Percentiles rank a stretch among this genome's conserved stretches.
phyloP scores from a whole-genome alignment of 371 early-diverging fungal genomes.

The Rhizopus microsporus region DNA sequence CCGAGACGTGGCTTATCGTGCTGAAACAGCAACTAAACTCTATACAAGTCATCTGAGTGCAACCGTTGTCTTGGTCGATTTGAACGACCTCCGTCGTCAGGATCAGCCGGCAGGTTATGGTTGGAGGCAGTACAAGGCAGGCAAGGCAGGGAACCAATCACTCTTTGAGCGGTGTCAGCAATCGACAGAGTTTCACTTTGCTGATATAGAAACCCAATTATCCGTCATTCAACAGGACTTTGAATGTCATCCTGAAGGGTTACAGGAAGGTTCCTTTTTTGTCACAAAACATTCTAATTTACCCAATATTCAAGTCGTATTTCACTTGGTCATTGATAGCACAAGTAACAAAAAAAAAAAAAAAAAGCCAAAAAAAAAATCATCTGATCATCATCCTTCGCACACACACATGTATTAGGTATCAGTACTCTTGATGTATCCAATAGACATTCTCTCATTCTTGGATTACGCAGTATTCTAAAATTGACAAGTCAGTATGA shows the following conservation, averaged over 20 bases:
- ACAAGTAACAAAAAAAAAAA: constrained; percentile 39
- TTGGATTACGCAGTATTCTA: constrained; percentile 68
- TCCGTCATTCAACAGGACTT: constrained; percentile 56
- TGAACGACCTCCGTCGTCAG: constrained; percentile 44
- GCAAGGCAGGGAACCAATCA: constrained; percentile 66
- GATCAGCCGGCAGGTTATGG: constrained; percentile 23
- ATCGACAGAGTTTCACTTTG: constrained; percentile 80
- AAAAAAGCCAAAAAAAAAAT: neutral
- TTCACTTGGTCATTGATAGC: constrained; percentile 65
- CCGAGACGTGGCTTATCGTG: constrained; percentile 64
- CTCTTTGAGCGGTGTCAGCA: constrained; percentile 68
- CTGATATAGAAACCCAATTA: constrained; percentile 68
- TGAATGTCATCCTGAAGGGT: constrained; percentile 22
- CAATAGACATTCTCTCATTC: constrained; percentile 53
- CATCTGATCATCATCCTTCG: neutral
- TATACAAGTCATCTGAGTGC: constrained; percentile 72
- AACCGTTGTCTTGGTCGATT: constrained; percentile 60
- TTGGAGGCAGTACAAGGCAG: constrained; percentile 61
- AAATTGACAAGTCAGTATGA: constrained; percentile 67
- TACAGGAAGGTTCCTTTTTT: constrained; percentile 73
- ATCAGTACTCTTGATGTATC: constrained; percentile 44
- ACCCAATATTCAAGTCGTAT: constrained; percentile 72
- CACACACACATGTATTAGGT: constrained; percentile 19
- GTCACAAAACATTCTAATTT: constrained; percentile 79
- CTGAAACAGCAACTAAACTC: constrained; percentile 70